Percentiles rank a stretch among this genome's conserved stretches.
These are phyloP conservation scores for Pleoardoris graminearum DNA, from an alignment of 2,329 filamentous ascomycete species.

Conservation along the genomic window DNA sequence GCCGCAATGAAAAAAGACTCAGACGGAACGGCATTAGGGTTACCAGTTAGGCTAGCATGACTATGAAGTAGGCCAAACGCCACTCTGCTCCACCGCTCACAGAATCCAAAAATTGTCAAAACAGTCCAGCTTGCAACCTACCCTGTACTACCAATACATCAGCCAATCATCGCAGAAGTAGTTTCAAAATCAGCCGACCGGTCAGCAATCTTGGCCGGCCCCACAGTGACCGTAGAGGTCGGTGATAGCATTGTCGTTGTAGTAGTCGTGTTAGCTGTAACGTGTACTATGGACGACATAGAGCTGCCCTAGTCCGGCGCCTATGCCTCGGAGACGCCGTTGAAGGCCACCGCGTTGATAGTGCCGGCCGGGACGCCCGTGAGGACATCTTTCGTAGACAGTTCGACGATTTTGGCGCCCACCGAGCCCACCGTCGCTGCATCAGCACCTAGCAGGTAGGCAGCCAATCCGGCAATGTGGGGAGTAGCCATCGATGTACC, in stretches of 20 bases:
- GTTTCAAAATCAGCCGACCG: background rate
- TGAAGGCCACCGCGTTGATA: slow-evolving; percentile 57
- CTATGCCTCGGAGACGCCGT: slow-evolving; percentile 43
- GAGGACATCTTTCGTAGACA: slow-evolving; percentile 45
- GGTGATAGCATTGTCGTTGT: too few relatives aligned
- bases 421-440: slow-evolving; percentile 46
- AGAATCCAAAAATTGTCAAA: background rate
- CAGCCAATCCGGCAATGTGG: slow-evolving; percentile 68
- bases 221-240: background rate
- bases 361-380: slow-evolving; percentile 50
- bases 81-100: too few relatives aligned
- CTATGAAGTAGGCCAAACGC: too few relatives aligned
- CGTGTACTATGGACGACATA: too few relatives aligned
- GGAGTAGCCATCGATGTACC: slow-evolving; percentile 71
- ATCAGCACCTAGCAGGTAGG: slow-evolving; percentile 64
- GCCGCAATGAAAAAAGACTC: too few relatives aligned
- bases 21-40: too few relatives aligned
- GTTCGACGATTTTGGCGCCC: slow-evolving; percentile 51
- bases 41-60: too few relatives aligned
- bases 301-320: background rate
- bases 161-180: background rate
- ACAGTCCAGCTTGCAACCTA: background rate
- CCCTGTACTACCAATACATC: background rate
- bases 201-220: too few relatives aligned
- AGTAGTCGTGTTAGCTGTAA: too few relatives aligned